These are phyloP conservation scores for Hypoxylon sp. DNA, from an alignment of 2,329 filamentous ascomycete species.

Conservation along the genomic window DNA sequence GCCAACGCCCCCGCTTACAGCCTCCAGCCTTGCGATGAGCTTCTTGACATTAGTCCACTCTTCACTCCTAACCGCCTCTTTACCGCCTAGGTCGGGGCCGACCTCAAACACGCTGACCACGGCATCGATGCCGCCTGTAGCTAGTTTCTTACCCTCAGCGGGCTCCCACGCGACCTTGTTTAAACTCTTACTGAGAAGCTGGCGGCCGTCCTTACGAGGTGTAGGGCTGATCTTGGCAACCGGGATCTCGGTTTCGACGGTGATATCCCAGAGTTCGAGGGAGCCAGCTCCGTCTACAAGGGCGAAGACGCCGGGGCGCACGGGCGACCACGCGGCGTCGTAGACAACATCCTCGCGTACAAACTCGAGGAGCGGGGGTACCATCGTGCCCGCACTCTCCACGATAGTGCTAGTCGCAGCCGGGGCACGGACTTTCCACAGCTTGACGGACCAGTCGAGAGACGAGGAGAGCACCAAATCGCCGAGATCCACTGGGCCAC, in stretches of 20 bases:
- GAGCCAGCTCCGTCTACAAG: conserved; percentile 93
- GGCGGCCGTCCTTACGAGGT: conserved; percentile 72
- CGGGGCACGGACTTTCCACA: conserved; percentile 93
- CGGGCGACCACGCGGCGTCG: conserved; percentile 93
- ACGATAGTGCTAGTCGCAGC: conserved; percentile 77
- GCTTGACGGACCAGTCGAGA: conserved; percentile 96
- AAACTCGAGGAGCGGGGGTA: conserved; percentile 87
- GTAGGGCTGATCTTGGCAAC: conserved; percentile 84
- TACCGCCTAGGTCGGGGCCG: conserved; percentile 83
- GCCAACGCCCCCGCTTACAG: conserved; percentile 66
- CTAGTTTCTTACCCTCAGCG: conserved; percentile 86
- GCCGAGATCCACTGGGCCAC: conserved; percentile 92
- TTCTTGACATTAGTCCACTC: conserved; percentile 97
- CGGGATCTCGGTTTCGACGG: conserved; percentile 91
- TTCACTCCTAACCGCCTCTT: conserved; percentile 85
- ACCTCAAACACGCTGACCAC: conserved; percentile 95
- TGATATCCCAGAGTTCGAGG: conserved; percentile 96
- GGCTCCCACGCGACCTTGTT: conserved; percentile 97
- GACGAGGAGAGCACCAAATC: conserved; percentile 94
- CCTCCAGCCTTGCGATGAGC: conserved; percentile 82
- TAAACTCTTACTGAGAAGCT: conserved; percentile 84
- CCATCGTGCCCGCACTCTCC: conserved; percentile 63
- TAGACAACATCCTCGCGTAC: conserved; percentile 97
- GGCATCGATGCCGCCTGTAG: conserved; percentile 92
- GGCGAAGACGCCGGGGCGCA: conserved; percentile 94